phyloP scores from a whole-genome alignment of 345 rosid genomes.

The Eucalyptus pumila region DNA sequence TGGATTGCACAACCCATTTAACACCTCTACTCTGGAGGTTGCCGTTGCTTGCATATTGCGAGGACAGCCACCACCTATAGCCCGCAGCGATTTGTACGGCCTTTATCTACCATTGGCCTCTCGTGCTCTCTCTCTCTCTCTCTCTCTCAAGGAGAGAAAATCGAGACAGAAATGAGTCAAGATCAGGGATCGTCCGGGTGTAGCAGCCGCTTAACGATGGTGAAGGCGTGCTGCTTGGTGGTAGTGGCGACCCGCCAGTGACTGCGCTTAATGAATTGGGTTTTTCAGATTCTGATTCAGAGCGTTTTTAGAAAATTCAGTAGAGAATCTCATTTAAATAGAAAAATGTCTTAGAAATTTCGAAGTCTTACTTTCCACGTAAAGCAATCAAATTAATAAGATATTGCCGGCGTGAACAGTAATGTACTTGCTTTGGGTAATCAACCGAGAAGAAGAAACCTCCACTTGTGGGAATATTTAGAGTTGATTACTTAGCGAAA shows the following conservation, averaged over 20 bases:
- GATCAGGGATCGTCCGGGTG: background rate
- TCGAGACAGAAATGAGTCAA: background rate
- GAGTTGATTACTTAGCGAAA: background rate
- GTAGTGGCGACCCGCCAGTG: background rate
- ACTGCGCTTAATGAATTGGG: background rate
- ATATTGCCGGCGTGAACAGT: rapidly evolving
- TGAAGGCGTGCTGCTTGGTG: background rate
- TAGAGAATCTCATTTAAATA: background rate
- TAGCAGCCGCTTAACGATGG: background rate
- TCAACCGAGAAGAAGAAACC: background rate
- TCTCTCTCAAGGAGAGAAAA: background rate
- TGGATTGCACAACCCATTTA: too few species aligned
- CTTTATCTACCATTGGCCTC: rapidly evolving
- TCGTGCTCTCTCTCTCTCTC: background rate
- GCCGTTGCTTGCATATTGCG: background rate
- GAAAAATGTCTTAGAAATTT: background rate
- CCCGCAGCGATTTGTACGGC: background rate
- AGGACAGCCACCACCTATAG: background rate
- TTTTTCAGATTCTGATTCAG: background rate
- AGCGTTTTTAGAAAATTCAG: too few species aligned
- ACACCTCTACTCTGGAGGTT: background rate
- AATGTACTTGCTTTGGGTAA: background rate
- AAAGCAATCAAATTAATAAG: rapidly evolving
- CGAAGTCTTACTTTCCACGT: background rate
- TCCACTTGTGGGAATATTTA: background rate